These are phyloP conservation scores for Colletotrichum scovillei DNA, from an alignment of 2,329 filamentous ascomycete genomes.

Conservation along the genomic window DNA sequence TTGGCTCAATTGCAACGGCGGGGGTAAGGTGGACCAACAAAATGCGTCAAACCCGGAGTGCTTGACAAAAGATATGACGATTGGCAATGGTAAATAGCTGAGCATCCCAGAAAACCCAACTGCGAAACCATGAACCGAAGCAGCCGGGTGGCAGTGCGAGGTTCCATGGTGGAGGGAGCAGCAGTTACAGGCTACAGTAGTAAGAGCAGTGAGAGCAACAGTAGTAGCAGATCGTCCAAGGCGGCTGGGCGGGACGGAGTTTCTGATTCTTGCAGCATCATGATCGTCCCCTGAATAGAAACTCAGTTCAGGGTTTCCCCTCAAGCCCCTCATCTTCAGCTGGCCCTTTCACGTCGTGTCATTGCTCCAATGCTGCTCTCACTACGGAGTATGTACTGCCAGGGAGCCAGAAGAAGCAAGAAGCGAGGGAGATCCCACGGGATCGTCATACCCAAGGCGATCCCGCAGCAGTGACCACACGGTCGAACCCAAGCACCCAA, in stretches of 20 bases:
- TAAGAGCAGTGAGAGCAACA: conserved; percentile 1
- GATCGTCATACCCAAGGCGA: conserved; percentile 32
- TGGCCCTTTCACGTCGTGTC: neutral
- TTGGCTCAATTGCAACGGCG: neutral
- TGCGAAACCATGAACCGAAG: conserved; percentile 21
- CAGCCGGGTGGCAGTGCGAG: conserved; percentile 16
- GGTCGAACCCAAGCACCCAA: neutral
- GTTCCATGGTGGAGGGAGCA: neutral
- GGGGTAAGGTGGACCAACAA: neutral
- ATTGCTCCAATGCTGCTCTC: conserved; percentile 1
- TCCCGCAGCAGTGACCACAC: neutral
- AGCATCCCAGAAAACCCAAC: neutral
- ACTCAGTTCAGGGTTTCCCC: conserved; percentile 30
- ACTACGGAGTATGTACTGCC: neutral
- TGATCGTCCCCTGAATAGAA: conserved; percentile 26
- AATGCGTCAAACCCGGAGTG: neutral
- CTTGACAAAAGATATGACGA: neutral
- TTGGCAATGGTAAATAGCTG: neutral
- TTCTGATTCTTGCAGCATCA: conserved; percentile 25
- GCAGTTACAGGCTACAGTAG: neutral
- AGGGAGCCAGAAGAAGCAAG: conserved; percentile 24
- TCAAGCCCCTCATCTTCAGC: conserved; percentile 33
- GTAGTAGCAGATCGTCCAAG: conserved; percentile 1
- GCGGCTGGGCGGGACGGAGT: conserved; percentile 14
- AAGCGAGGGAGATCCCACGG: conserved; percentile 30